A percentile compares a stretch with the other conserved stretches of the same genome.
These are phyloP conservation scores for Cephalotrichum gorgonifer DNA, from an alignment of 2,329 filamentous ascomycete species.

Conservation along the genomic window DNA sequence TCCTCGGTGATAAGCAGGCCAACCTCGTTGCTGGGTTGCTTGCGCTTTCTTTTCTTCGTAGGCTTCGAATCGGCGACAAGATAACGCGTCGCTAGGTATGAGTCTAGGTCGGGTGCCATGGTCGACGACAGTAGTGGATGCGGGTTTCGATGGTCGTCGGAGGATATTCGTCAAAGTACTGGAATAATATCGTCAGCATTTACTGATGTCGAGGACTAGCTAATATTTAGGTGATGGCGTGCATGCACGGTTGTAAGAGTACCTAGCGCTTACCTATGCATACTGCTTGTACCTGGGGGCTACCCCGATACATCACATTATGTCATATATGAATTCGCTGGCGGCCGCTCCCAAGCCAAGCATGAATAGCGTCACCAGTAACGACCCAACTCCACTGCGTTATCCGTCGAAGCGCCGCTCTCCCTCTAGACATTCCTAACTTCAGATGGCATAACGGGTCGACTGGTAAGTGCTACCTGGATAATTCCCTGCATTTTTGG, in stretches of 20 bases:
- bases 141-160: background rate
- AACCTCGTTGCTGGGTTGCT: constrained; percentile 30
- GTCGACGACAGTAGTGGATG: background rate
- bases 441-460: background rate
- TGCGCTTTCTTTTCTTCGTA: constrained; percentile 55
- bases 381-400: background rate
- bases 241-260: no score
- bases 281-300: no score
- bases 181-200: no score
- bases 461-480: background rate
- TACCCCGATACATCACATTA: background rate
- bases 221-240: no score
- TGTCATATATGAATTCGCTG: background rate
- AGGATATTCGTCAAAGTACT: no score
- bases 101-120: constrained; percentile 1
- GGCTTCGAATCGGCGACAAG: constrained; percentile 52
- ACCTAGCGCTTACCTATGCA: no score
- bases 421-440: background rate
- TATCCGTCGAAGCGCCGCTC: background rate
- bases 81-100: constrained; percentile 85
- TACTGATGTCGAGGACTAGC: no score
- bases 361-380: background rate
- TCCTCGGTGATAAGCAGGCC: constrained; percentile 58
- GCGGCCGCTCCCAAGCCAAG: background rate
- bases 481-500: background rate